Evolutionary conservation across 2,329 filamentous ascomycete species (phyloP), one percentile per base, ranked within the genome.

Genomic region (Sclerotiophoma versabilis): DNA sequence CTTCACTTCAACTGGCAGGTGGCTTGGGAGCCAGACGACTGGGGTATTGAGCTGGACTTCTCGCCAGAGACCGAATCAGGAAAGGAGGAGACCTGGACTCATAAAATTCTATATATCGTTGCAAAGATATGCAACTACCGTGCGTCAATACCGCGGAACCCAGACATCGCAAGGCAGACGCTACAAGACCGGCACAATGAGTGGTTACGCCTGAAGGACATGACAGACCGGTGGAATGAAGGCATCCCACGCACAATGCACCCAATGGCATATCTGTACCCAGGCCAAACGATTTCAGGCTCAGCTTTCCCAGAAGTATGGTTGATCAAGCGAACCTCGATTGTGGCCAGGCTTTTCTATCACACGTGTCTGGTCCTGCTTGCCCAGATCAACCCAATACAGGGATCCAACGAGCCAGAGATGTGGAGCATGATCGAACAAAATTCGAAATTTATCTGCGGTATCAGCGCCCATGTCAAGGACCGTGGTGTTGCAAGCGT

Each of bases 101-200:
- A 96, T 69, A 86, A 91, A 23, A 96, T 96, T 59, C 80, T 97
- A 32, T 96, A 93, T 75, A 89, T 96, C 60, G 83, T 96, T 42
- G 92, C 90, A 41, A 96, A 93, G 71, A 86, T 96, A 42, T 86
- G 88, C 61, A 95, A 96, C 75, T 96, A 96, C 72, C 86, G 91
- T 32, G 88, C 90, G 12, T 85, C 84, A 14, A 85, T 87, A 23
- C 84, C 87, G 1, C 81, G 83, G 15, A 84, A 84, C 54, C 82
- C 86, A 52, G 83, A 87, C 36, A 73, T 81, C 2, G 84, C 83
- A 36, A 80, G 84, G 6, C 83, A 85, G 51, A 85, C 86, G 43
- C 71, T 87, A 23, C 85, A 88, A 58, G 82, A 85, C 41, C 83
- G 88, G 12, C 85, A 87, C 56, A 81, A 85, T 14, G 88, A 96